A percentile compares a stretch with the other conserved stretches of the same genome.
These are phyloP conservation scores for Naganishia sp. DNA, from an alignment of 1,284 basidiomycete species.

Conservation along the genomic window DNA sequence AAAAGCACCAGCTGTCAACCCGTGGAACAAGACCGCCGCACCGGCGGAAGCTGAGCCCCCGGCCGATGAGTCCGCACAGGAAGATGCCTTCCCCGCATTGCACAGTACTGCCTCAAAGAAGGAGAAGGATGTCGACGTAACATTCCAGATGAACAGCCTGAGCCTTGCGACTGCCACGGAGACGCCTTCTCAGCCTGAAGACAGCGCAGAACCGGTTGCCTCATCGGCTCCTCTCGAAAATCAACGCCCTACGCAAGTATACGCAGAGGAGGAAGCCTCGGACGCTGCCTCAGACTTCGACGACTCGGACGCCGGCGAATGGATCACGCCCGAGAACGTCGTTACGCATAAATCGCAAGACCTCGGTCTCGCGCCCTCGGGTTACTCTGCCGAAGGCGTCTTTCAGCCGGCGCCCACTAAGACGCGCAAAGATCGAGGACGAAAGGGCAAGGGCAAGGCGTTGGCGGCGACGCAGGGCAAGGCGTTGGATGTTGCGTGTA, in stretches of 20 bases:
- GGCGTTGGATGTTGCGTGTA: constrained; percentile 70
- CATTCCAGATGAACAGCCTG: constrained; percentile 18
- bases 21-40: constrained; percentile 55
- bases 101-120: constrained; percentile 52
- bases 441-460: constrained; percentile 24
- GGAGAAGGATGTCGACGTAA: constrained; percentile 47
- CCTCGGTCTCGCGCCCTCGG: constrained; percentile 69
- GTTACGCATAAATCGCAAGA: constrained; percentile 83
- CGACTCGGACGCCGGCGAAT: constrained; percentile 79
- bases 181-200: constrained; percentile 25
- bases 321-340: constrained; percentile 94
- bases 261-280: constrained; percentile 62
- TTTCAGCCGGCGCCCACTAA: constrained; percentile 17
- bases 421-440: constrained; percentile 22
- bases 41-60: constrained; percentile 54
- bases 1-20: constrained; percentile 57
- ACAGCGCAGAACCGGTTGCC: neutral
- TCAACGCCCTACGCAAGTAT: constrained; percentile 52
- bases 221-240: constrained; percentile 17
- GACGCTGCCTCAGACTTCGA: constrained; percentile 67
- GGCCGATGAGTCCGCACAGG: constrained; percentile 56
- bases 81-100: constrained; percentile 41
- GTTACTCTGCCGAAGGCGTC: constrained; percentile 37
- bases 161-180: constrained; percentile 17
- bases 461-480: constrained; percentile 52